A percentile compares a stretch with the other conserved stretches of the same genome.
Conservation (phyloP, 1,284 basidiomycete genomes). For the Trametes versicolor region DNA sequence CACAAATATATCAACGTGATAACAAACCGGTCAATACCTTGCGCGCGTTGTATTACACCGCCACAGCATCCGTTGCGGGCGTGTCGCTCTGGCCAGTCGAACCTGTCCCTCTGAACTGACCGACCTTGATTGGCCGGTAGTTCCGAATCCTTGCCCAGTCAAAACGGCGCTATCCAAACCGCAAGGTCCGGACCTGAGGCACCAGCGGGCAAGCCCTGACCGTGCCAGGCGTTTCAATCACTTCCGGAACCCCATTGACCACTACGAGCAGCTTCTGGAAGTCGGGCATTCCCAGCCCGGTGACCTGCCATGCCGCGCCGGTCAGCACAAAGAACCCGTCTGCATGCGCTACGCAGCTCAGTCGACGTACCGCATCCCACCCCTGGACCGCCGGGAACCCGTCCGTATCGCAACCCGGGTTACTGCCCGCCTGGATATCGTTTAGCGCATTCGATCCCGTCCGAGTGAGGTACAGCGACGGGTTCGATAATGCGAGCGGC, state of each 20-base stretch:
- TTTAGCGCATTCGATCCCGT: constrained; percentile 40
- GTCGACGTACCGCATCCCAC: constrained; percentile 44
- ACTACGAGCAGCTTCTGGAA: constrained; percentile 9
- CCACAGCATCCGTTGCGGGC: not conserved
- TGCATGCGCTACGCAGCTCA: not conserved
- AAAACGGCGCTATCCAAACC: not conserved
- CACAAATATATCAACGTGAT: too few species aligned
- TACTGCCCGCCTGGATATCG: constrained; percentile 26
- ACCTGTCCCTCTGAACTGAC: not conserved
- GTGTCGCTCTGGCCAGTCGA: not conserved
- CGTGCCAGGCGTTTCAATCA: too few species aligned
- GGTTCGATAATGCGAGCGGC: constrained; percentile 68
- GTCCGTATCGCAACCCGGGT: constrained; percentile 43
- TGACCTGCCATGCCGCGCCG: not conserved
- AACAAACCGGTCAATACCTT: too few species aligned
- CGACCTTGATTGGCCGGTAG: not conserved
- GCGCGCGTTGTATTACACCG: not conserved
- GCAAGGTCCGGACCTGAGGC: too few species aligned
- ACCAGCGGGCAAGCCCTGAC: too few species aligned
- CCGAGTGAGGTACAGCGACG: constrained; percentile 54
- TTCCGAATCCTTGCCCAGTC: not conserved
- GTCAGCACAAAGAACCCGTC: not conserved
- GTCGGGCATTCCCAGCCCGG: not conserved
- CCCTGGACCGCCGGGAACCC: constrained; percentile 46
- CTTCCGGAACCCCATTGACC: not conserved